Evolutionary conservation across 805 yeast species (phyloP).

Genomic region (Wickerhamomyces bisporus): DNA sequence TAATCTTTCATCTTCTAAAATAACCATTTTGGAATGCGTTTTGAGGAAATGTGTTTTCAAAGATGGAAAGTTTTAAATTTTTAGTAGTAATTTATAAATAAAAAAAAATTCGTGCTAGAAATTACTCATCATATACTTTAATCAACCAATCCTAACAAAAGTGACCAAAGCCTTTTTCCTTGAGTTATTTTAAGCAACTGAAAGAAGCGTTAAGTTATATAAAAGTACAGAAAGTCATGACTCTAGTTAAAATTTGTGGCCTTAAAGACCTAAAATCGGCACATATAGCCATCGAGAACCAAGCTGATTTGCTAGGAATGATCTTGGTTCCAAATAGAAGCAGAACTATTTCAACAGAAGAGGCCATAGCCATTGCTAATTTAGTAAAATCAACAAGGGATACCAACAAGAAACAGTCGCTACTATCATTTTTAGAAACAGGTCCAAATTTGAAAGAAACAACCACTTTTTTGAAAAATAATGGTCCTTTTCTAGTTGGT

Average conservation of each 20-base stretch:
- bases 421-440: too few species aligned
- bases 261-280: slow-evolving; percentile 67
- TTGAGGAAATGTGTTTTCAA: too few species aligned
- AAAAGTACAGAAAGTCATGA: slow-evolving; percentile 14
- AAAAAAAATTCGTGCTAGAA: neutral
- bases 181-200: too few species aligned
- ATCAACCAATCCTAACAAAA: neutral
- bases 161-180: too few species aligned
- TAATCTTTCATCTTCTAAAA: neutral
- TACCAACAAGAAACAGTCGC: too few species aligned
- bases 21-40: neutral
- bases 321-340: slow-evolving; percentile 80
- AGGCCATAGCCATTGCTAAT: slow-evolving; percentile 43
- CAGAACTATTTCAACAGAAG: slow-evolving; percentile 53
- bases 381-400: slow-evolving; percentile 10
- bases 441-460: slow-evolving; percentile 10
- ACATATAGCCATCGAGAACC: slow-evolving; percentile 54
- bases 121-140: neutral
- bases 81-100: too few species aligned
- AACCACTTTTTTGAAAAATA: slow-evolving; percentile 19
- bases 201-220: too few species aligned
- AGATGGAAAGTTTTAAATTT: too few species aligned
- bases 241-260: slow-evolving; percentile 84
- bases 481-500: slow-evolving; percentile 77
- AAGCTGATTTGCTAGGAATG: slow-evolving; percentile 78